Evolutionary conservation across 2,329 filamentous ascomycete species (phyloP).

Genomic region (Byssoonygena ceratinophila): DNA sequence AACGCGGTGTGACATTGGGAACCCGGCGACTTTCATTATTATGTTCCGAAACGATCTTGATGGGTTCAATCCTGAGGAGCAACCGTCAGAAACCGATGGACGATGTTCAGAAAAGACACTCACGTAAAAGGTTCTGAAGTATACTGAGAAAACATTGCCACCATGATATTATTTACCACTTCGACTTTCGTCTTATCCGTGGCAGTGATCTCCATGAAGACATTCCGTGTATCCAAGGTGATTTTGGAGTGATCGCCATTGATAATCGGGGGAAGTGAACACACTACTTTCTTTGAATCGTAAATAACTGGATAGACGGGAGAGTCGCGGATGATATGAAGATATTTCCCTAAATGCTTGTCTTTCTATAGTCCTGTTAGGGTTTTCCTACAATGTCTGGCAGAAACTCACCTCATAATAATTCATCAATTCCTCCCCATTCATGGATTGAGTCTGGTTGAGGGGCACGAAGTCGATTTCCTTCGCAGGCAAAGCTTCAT

Average conservation of each 20-base stretch:
- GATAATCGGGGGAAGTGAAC: constrained; percentile 94
- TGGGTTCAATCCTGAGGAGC: constrained; percentile 58
- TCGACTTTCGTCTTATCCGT: constrained; percentile 94
- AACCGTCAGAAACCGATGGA: not conserved
- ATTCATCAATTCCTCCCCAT: constrained; percentile 76
- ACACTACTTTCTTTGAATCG: constrained; percentile 74
- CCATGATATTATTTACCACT: constrained; percentile 88
- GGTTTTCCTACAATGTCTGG: not conserved
- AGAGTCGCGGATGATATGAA: constrained; percentile 89
- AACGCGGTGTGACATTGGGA: constrained; percentile 66
- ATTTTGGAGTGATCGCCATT: constrained; percentile 98
- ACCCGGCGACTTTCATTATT: constrained; percentile 73
- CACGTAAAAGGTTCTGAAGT: constrained; percentile 73
- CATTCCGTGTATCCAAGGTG: constrained; percentile 75
- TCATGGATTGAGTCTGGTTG: constrained; percentile 85
- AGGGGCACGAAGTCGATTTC: constrained; percentile 84
- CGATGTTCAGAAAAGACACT: constrained; percentile 15
- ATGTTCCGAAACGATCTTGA: constrained; percentile 85
- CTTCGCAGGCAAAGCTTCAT: constrained; percentile 83
- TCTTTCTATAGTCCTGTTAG: constrained; percentile 48
- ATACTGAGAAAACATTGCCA: constrained; percentile 94
- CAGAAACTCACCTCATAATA: constrained; percentile 60
- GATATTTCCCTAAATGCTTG: constrained; percentile 77
- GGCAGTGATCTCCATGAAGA: constrained; percentile 95
- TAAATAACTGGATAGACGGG: constrained; percentile 94